Percentiles rank a stretch among this genome's conserved stretches.
These are phyloP conservation scores for sunflower (Helianthus annuus) DNA, from an alignment of 129 eudicot species.

Conservation along the genomic window DNA sequence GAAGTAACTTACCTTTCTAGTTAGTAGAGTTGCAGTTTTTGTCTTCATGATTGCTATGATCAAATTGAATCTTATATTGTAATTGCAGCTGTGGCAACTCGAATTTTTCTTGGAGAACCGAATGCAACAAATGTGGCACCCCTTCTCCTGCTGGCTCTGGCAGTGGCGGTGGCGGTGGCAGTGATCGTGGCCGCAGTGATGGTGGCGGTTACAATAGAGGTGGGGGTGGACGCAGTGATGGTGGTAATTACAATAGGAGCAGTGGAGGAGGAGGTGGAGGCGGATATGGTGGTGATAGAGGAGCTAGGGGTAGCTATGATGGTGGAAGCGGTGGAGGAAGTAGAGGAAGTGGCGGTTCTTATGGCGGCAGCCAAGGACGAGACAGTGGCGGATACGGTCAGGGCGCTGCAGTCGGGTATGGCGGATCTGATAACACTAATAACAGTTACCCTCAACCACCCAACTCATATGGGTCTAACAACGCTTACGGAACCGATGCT, in stretches of 20 bases:
- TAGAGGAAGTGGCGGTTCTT: constrained; percentile 61
- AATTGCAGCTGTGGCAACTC: constrained; percentile 87
- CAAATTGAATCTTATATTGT: constrained; percentile 24
- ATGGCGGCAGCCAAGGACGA: constrained; percentile 72
- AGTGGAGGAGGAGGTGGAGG: constrained; percentile 50
- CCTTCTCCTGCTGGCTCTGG: constrained; percentile 72
- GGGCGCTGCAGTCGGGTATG: constrained; percentile 54
- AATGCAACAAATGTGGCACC: constrained; percentile 92
- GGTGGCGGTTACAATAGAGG: constrained; percentile 41
- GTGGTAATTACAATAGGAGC: constrained; percentile 56
- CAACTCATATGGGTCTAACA: constrained; percentile 52
- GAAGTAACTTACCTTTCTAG: background rate
- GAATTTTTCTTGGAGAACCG: constrained; percentile 88
- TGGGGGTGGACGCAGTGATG: constrained; percentile 54
- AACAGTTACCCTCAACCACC: constrained; percentile 60
- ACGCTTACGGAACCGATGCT: constrained; percentile 74
- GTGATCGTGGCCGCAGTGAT: constrained; percentile 51
- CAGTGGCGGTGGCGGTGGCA: constrained; percentile 44
- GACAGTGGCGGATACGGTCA: constrained; percentile 72
- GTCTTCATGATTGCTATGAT: constrained; percentile 21
- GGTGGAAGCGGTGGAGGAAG: constrained; percentile 57
- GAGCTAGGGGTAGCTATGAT: constrained; percentile 43
- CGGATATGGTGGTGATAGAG: constrained; percentile 57
- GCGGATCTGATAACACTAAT: constrained; percentile 68
- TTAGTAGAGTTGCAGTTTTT: constrained; percentile 1